Evolutionary conservation across 2,329 filamentous ascomycete genomes (phyloP), one percentile per base, ranked within the genome.

Genomic region (Sclerotinia spermophila): DNA sequence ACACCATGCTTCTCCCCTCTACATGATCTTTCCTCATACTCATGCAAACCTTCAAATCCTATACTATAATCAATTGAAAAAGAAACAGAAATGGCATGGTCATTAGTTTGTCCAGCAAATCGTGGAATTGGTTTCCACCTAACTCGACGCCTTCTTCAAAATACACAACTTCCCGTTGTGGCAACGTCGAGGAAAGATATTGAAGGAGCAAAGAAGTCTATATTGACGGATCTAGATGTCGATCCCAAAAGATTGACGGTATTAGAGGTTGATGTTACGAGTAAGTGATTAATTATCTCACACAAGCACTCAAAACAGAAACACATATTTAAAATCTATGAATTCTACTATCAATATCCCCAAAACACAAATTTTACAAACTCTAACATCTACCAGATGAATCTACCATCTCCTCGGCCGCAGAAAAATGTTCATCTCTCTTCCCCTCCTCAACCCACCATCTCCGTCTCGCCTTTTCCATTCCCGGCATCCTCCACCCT

Each of bases 401-500:
- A 80, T 72, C 81, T 40, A 87, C 86, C 48, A 86, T 96, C 53
- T 76, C 81, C 61, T 84, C 86, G 53, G 88, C 91, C 27, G 82
- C 86, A 5, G 78, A 79, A 21, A 76, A 76, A 61, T 88, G 88
- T 40, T 81, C 81, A 33, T 77, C 81, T 10, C 81, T 86, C 13
- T 90, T 90, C 79, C 85, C 86, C 0, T 74, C 77, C 17, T 78
- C 78, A 19, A 80, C 79, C 13, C 80, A 87, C 75, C 87, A 91
- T 74, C 85, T 96, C 19, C 90, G 89, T 72, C 85, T 95, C 58
- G 87, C 87, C 3, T 87, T 93, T 76, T 86, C 87, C 42, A 81
- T 94, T 3, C 91, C 92, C 0, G 93, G 92, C 0, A 83, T 94
- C 51, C 84, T 96, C 17, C 85, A 86, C 75, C 87, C 92, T 0